These are phyloP conservation scores for Neopestalotiopsis rosae DNA, from an alignment of 2,329 filamentous ascomycete genomes.

Conservation along the genomic window DNA sequence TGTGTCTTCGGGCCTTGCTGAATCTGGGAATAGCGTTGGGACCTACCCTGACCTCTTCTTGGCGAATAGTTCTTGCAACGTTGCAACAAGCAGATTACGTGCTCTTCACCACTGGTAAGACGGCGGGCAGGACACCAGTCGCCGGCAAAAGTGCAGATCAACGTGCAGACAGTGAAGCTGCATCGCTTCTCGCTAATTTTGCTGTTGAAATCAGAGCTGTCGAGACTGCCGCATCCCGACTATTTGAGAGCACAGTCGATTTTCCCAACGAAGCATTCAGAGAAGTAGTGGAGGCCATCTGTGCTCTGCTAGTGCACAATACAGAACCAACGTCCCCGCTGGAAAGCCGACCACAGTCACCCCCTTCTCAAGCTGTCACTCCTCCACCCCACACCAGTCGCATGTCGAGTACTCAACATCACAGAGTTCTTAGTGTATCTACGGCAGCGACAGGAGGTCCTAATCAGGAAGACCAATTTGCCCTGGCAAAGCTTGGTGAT, in stretches of 20 bases:
- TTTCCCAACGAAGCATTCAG: slow-evolving; percentile 85
- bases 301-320: slow-evolving; percentile 66
- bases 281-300: slow-evolving; percentile 77
- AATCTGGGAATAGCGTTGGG: slow-evolving; percentile 95
- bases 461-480: slow-evolving; percentile 69
- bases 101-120: slow-evolving; percentile 68
- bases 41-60: slow-evolving; percentile 82
- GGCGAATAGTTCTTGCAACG: slow-evolving; percentile 91
- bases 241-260: slow-evolving; percentile 91
- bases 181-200: slow-evolving; percentile 67
- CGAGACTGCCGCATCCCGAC: slow-evolving; percentile 81
- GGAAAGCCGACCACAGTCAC: slow-evolving; percentile 42
- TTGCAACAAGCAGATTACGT: slow-evolving; percentile 92
- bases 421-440: slow-evolving; percentile 54
- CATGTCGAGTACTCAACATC: slow-evolving; percentile 42
- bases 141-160: slow-evolving; percentile 51
- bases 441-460: slow-evolving; percentile 51
- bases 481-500: slow-evolving; percentile 75
- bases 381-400: slow-evolving; percentile 35
- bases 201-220: slow-evolving; percentile 84
- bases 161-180: slow-evolving; percentile 56
- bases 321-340: slow-evolving; percentile 34
- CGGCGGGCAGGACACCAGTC: slow-evolving; percentile 56
- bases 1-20: slow-evolving; percentile 89
- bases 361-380: slow-evolving; percentile 33